Base-by-base conservation (phyloP, 805 yeast genomes). In the Wickerhamiella sorbophila region DNA sequence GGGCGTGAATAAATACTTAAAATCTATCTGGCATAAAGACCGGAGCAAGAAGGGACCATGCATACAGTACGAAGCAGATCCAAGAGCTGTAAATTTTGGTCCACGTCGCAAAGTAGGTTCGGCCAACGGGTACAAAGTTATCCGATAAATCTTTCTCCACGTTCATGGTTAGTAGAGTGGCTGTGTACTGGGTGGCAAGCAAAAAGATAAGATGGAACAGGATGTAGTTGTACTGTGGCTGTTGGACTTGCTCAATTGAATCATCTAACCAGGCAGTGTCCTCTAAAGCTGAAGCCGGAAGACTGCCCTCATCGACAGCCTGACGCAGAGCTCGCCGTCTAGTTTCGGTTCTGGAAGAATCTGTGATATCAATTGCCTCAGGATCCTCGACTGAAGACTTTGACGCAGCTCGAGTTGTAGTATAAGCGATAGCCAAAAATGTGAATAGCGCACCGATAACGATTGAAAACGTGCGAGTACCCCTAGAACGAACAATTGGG, bases 131-230 rank as follows among this genome's bases (percentile, higher is more conserved):
- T 9, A 85, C 77, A 54, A 91, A 91, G 46, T 85, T 91, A 3
- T 94, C 95, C 41, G 74, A 71, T 46, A 78, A 80, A 53, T 80
- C 91, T 45, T 75, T 77, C 39, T 82, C 77, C 27, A 91, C 96
- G 55, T 87, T 88, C 62, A 88, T 82, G 0, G 98, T 91, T 43
- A 91, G 68, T 45, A 91, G 67, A 0, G 95, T 85, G 1, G 97
- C 95, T 34, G 87, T 86, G 74, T 94, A 93, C 60, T 88, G 97
- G 1, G 98, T 88, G 0, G 98, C 98, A 47, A 91, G 66, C 58
- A 91, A 77, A 68, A 91, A 91, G 22, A 91, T 83, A 26, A 88
- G 57, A 59, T 91, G 98, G 69, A 91, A 91, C 37, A 88, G 63
- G 4, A 52, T 40, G 33, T 53, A 54, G 41, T 52, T 50, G 49